Evolutionary conservation across 2,329 filamentous ascomycete genomes (phyloP), one percentile per base, ranked within the genome.

Genomic region (Fusarium ramigenum): DNA sequence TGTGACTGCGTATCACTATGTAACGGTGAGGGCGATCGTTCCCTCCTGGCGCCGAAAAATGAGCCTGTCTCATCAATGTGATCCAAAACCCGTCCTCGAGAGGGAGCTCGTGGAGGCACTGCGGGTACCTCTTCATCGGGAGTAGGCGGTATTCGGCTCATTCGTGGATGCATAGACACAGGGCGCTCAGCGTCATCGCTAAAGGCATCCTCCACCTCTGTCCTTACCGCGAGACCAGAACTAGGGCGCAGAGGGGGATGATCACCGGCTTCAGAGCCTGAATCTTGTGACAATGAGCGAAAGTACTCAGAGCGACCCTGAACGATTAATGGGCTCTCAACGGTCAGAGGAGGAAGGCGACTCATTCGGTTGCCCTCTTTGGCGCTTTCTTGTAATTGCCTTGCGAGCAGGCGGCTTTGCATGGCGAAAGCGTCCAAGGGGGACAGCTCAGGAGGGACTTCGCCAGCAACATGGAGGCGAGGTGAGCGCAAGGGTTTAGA

Each of bases 381-480:
- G 78, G 90, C 89, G 72, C 90, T 92, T 75, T 96, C 92, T 81
- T 97, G 92, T 69, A 99, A 90, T 82, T 97, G 93, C 83, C 91
- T 93, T 43, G 95, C 95, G 58, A 99, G 88, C 77, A 97, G 85
- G 65, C 96, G 92, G 77, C 95, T 97, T 80, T 98, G 96, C 70
- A 96, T 88, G 28, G 96, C 96, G 80, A 99, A 97, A 53, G 96
- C 96, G 87, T 99, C 96, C 73, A 99, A 89, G 16, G 96, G 96
- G 12, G 96, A 98, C 63, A 98, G 87, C 59, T 96, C 93, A 9
- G 96, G 96, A 25, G 96, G 96, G 2, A 93, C 89, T 77, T 96
- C 93, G 70, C 93, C 93, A 64, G 93, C 92, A 64, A 93, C 87
- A 81, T 95, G 92, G 66, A 94, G 85, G 70, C 93, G 91, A 46